A percentile compares a stretch with the other conserved stretches of the same genome.
phyloP scores from a whole-genome alignment of 805 yeast species.

The Ogataea neopini region DNA sequence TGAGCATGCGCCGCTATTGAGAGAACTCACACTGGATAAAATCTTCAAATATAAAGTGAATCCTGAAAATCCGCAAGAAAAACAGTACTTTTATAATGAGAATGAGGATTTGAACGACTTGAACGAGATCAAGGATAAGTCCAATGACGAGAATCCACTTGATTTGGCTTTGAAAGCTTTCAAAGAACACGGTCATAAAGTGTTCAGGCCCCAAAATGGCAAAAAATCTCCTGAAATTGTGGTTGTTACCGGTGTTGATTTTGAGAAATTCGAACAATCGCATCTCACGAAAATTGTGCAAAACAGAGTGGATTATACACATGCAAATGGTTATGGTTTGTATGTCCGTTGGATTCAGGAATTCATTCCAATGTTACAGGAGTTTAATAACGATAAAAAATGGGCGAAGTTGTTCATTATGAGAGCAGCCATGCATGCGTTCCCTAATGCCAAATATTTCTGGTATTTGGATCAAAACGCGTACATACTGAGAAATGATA shows the following conservation, averaged over 20 bases:
- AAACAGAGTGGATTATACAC: slow-evolving; percentile 87
- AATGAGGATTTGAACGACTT: slow-evolving; percentile 42
- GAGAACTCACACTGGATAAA: slow-evolving; percentile 53
- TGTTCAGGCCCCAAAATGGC: slow-evolving; percentile 39
- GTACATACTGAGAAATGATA: slow-evolving; percentile 67
- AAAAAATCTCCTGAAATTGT: slow-evolving; percentile 62
- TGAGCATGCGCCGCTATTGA: slow-evolving; percentile 64
- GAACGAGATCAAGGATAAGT: slow-evolving; percentile 49
- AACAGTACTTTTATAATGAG: slow-evolving; percentile 42
- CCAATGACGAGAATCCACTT: slow-evolving; percentile 43
- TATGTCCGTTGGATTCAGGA: slow-evolving; percentile 87
- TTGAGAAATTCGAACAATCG: slow-evolving; percentile 58
- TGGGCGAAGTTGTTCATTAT: slow-evolving; percentile 68
- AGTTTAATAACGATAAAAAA: slow-evolving; percentile 44
- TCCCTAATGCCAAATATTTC: slow-evolving; percentile 87
- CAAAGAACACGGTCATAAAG: slow-evolving; percentile 64
- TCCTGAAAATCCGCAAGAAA: slow-evolving; percentile 37
- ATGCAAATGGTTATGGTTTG: slow-evolving; percentile 74
- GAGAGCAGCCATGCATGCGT: slow-evolving; percentile 90
- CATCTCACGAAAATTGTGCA: slow-evolving; percentile 72
- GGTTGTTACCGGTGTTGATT: slow-evolving; percentile 78
- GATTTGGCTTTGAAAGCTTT: slow-evolving; percentile 58
- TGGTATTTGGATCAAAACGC: slow-evolving; percentile 86
- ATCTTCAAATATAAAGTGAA: slow-evolving; percentile 52
- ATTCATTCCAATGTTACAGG: slow-evolving; percentile 61